Base-by-base conservation (phyloP, 2,329 filamentous ascomycete species). In the Pseudocercospora macadamiae region DNA sequence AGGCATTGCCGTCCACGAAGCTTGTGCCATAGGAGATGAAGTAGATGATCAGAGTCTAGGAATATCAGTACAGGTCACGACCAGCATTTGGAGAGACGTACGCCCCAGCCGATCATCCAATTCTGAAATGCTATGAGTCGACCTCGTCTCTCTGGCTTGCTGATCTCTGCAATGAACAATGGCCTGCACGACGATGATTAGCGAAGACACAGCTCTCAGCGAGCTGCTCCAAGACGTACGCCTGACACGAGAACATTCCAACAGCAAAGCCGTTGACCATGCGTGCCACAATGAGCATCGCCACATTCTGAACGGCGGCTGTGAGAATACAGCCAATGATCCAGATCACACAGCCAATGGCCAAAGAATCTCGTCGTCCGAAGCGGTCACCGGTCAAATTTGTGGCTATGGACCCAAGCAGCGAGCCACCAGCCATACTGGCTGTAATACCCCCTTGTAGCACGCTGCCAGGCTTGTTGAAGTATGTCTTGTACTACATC, bases 381-480 rank as follows among this genome's bases (percentile, higher is more conserved):
- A 60, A 55, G 21, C 52, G 51, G 52, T 60, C 57, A 25, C 32
- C 57, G 5, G 52, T 55, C 30, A 55, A n/a, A 21, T 51, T 55
- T 14, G 57, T 55, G 2, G 57, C 57, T 21, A 51, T 51, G n/a
- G 57, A 26, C 25, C 57, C 57, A 9, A 60, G 44, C 2, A 60
- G 52, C 21, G 57, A 60, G 18, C 57, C 57, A 1, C 51, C 57
- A 9, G 57, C 52, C 57, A 60, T 60, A 19, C 25, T 42, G 19
- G 57, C 57, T 28, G 57, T 60, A 34, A 60, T 60, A 21, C 57
- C 57, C 19, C 56, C 57, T 36, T 60, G 57, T 18, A 60, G 36
- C 10, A 51, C 47, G 4, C 52, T 51, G 9, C 39, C 23, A 3
- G 57, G 57, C 26, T 36, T 55, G 28, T 60, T 34, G 47, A 60